A percentile compares a stretch with the other conserved stretches of the same genome.
phyloP scores from a whole-genome alignment of 2,329 filamentous ascomycete genomes.

The Chrysosporium queenslandicum region DNA sequence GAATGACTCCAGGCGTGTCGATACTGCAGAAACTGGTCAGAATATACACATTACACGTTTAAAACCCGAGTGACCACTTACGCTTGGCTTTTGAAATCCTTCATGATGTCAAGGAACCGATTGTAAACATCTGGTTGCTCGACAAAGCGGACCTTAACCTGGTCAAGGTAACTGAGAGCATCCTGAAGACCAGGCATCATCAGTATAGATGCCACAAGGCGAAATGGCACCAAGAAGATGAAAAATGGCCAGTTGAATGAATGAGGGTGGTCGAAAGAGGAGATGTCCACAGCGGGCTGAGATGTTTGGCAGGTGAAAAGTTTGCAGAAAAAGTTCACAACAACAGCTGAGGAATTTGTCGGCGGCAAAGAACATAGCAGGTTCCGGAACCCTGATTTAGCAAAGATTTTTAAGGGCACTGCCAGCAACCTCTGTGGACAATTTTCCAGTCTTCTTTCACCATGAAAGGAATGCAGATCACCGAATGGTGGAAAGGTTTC shows the following conservation, averaged over 20 bases:
- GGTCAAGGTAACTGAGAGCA: slow-evolving; percentile 90
- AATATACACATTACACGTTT: slow-evolving; percentile 8
- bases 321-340: neutral
- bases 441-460: neutral
- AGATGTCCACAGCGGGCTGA: neutral
- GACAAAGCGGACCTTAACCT: slow-evolving; percentile 95
- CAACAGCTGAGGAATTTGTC: slow-evolving; percentile 1
- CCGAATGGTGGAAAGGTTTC: neutral
- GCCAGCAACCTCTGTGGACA: neutral
- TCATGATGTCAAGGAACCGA: slow-evolving; percentile 96
- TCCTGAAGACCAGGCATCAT: slow-evolving; percentile 47
- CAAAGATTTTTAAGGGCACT: neutral
- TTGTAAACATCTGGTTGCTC: slow-evolving; percentile 98
- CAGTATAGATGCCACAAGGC: slow-evolving; percentile 13
- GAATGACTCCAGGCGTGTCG: slow-evolving; percentile 94
- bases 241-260: neutral
- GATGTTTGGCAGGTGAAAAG: neutral
- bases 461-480: neutral
- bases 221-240: neutral
- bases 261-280: neutral
- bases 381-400: neutral
- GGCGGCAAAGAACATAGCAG: neutral
- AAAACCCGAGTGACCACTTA: slow-evolving; percentile 39
- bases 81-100: slow-evolving; percentile 97
- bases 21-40: slow-evolving; percentile 46